These are phyloP conservation scores for Cryphonectria carpinicola DNA, from an alignment of 2,329 filamentous ascomycete genomes.

Conservation along the genomic window DNA sequence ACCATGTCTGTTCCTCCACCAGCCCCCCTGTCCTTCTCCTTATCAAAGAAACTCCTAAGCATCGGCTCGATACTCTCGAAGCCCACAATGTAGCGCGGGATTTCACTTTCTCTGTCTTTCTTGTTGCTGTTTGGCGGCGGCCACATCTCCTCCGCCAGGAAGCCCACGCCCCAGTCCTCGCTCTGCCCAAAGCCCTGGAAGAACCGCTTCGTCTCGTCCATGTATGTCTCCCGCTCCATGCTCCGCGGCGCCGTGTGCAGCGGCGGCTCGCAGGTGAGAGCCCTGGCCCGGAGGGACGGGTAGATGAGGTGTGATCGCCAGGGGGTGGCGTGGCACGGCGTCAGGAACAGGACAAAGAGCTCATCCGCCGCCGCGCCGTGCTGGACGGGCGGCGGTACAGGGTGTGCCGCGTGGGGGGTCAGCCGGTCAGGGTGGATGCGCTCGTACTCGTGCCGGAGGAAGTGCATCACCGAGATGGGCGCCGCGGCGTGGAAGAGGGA, in stretches of 20 bases:
- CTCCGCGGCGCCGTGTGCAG: constrained; percentile 65
- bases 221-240: constrained; percentile 67
- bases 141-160: constrained; percentile 61
- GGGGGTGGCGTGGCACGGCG: constrained; percentile 94
- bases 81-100: constrained; percentile 63
- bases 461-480: constrained; percentile 72
- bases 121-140: constrained; percentile 35
- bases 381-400: constrained; percentile 30
- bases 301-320: constrained; percentile 89
- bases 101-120: constrained; percentile 25
- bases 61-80: constrained; percentile 61
- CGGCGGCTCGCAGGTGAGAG: constrained; percentile 88
- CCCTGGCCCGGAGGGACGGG: constrained; percentile 75
- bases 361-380: constrained; percentile 42
- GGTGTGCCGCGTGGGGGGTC: constrained; percentile 34
- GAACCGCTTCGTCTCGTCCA: constrained; percentile 91
- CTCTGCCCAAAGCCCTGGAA: constrained; percentile 61
- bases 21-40: constrained; percentile 35
- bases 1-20: constrained; percentile 44
- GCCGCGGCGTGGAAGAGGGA: constrained; percentile 80
- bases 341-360: constrained; percentile 78
- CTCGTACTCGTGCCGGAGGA: constrained; percentile 76
- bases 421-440: constrained; percentile 52
- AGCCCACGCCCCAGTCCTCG: constrained; percentile 43
- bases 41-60: constrained; percentile 50